These are phyloP conservation scores for Platanthera guangdongensis DNA, from an alignment of 106 monocot species.

Conservation along the genomic window DNA sequence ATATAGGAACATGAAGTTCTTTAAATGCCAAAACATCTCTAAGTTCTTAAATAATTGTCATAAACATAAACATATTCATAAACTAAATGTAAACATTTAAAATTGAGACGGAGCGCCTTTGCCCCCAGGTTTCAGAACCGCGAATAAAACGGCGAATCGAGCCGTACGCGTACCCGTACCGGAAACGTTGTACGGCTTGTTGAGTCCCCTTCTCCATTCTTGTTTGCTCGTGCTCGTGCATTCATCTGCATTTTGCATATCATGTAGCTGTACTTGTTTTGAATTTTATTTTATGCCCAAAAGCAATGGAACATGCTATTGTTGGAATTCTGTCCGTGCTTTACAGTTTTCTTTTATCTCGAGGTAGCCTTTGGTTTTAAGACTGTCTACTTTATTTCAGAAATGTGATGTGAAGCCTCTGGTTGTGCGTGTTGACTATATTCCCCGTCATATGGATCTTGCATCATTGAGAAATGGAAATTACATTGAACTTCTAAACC, in stretches of 20 bases:
- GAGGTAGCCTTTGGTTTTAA: not conserved
- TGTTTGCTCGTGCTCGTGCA: not conserved
- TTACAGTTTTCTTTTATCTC: not conserved
- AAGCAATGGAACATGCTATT: not conserved
- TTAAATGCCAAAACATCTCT: too few species aligned
- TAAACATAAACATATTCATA: too few species aligned
- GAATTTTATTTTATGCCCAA: slow-evolving; percentile 1
- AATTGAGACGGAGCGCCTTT: too few species aligned
- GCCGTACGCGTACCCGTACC: too few species aligned
- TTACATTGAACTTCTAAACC: slow-evolving; percentile 83
- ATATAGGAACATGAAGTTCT: too few species aligned
- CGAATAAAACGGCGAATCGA: too few species aligned
- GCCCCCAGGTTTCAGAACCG: too few species aligned
- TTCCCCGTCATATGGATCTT: slow-evolving; percentile 85
- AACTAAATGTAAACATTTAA: too few species aligned
- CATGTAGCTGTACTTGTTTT: not conserved
- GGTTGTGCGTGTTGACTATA: slow-evolving; percentile 77
- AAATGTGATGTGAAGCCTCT: slow-evolving; percentile 81
- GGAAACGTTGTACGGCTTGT: too few species aligned
- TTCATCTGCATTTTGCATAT: not conserved
- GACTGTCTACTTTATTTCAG: slow-evolving; percentile 26
- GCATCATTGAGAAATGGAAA: slow-evolving; percentile 71
- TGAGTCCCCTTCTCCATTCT: not conserved
- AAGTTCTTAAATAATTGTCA: too few species aligned
- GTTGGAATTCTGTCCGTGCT: not conserved